These are phyloP conservation scores for Schwanniomyces yamadae DNA, from an alignment of 805 yeast genomes.

Conservation along the genomic window DNA sequence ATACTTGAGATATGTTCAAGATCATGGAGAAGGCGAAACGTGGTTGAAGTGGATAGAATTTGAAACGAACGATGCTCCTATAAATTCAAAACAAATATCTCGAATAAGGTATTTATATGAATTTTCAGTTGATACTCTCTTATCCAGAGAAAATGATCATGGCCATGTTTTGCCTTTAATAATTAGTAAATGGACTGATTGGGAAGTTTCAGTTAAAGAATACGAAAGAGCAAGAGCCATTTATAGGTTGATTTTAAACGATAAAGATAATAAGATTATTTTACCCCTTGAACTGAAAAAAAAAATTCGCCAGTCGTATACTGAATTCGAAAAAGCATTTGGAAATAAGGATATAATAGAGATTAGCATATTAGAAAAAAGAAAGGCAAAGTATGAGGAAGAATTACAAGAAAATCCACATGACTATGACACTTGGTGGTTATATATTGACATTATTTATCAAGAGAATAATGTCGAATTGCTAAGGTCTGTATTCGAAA, in stretches of 20 bases:
- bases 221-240: constrained; percentile 62
- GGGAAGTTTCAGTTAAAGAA: constrained; percentile 65
- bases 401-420: constrained; percentile 44
- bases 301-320: constrained; percentile 36
- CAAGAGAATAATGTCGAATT: constrained; percentile 22
- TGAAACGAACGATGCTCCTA: constrained; percentile 45
- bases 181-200: constrained; percentile 59
- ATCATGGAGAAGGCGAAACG: constrained; percentile 36
- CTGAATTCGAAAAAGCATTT: constrained; percentile 63
- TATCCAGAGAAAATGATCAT: constrained; percentile 13
- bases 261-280: constrained; percentile 11
- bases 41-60: constrained; percentile 79
- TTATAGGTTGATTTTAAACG: constrained; percentile 48
- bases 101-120: constrained; percentile 63
- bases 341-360: constrained; percentile 59
- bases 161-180: constrained; percentile 33
- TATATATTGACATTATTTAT: constrained; percentile 53
- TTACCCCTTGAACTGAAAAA: constrained; percentile 32
- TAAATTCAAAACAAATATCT: constrained; percentile 32
- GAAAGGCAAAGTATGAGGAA: constrained; percentile 56
- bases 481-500: constrained; percentile 32
- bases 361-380: constrained; percentile 48
- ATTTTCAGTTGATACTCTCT: constrained; percentile 58
- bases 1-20: constrained; percentile 51
- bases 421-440: constrained; percentile 86